A percentile compares a stretch with the other conserved stretches of the same genome.
These are phyloP conservation scores for Isatis lusitanica DNA, from an alignment of 441 rosid genomes.

Conservation along the genomic window DNA sequence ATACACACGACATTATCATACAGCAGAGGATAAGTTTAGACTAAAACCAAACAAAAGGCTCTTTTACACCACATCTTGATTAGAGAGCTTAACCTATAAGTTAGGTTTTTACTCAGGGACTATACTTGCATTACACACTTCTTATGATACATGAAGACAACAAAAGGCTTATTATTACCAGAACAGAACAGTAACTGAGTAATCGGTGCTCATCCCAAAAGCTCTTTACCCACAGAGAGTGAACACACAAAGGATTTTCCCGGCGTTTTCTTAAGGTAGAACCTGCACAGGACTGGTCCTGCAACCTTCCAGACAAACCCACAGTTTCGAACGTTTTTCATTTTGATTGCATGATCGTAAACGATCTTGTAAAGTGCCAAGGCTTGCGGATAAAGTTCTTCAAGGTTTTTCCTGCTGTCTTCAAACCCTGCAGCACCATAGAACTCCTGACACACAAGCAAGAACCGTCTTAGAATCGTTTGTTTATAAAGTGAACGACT, in stretches of 20 bases:
- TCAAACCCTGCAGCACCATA: slow-evolving; percentile 57
- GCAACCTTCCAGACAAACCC: slow-evolving; percentile 74
- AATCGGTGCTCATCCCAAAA: slow-evolving; percentile 24
- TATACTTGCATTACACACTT: slow-evolving; percentile 4
- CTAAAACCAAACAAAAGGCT: neutral
- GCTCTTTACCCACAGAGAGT: slow-evolving; percentile 43
- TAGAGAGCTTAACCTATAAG: neutral
- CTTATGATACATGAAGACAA: slow-evolving; percentile 1
- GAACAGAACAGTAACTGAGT: neutral
- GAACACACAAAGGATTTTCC: slow-evolving; percentile 29
- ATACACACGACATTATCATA: neutral
- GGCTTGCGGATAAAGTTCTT: slow-evolving; percentile 52
- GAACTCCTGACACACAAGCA: slow-evolving; percentile 39
- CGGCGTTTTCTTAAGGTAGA: slow-evolving; percentile 26
- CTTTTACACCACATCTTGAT: neutral
- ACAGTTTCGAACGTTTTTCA: slow-evolving; percentile 16
- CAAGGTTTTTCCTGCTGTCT: slow-evolving; percentile 37
- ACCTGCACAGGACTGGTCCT: slow-evolving; percentile 55
- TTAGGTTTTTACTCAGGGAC: neutral
- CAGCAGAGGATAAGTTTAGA: neutral
- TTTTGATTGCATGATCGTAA: slow-evolving; percentile 44
- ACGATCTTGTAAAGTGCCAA: slow-evolving; percentile 51
- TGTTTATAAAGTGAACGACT: neutral
- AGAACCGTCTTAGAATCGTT: neutral
- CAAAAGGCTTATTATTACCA: neutral